Evolutionary conservation across 2,329 filamentous ascomycete species (phyloP).

Genomic region (Diaporthe nobilis): DNA sequence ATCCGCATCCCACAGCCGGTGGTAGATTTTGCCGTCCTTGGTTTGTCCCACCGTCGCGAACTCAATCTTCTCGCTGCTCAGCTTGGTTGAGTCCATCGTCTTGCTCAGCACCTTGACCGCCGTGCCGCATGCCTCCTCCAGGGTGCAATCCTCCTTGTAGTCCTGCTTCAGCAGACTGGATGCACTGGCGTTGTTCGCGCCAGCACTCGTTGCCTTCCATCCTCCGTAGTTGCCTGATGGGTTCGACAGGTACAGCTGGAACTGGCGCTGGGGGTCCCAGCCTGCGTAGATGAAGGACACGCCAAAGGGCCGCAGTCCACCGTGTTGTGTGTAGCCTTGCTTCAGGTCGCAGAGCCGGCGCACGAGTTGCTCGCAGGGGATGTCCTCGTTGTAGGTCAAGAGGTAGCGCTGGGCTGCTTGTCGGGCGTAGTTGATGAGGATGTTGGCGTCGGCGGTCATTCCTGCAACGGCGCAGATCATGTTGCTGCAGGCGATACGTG

Average conservation of each 20-base stretch:
- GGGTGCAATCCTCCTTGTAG: constrained; percentile 97
- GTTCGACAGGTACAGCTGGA: constrained; percentile 99
- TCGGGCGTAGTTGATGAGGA: constrained; percentile 99
- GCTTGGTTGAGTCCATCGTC: constrained; percentile 99
- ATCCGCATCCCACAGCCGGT: constrained; percentile 96
- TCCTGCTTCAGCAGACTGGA: constrained; percentile 98
- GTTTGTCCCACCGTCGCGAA: constrained; percentile 98
- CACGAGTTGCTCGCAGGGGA: constrained; percentile 98
- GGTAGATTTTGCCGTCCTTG: constrained; percentile 95
- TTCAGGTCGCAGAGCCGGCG: constrained; percentile 97
- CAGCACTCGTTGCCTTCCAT: constrained; percentile 98
- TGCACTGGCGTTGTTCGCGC: constrained; percentile 97
- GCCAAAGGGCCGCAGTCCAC: constrained; percentile 96
- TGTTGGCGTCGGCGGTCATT: constrained; percentile 99
- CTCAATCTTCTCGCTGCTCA: constrained; percentile 99
- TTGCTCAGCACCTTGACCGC: constrained; percentile 99
- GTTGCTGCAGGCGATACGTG: constrained; percentile 74
- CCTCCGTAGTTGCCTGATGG: constrained; percentile 98
- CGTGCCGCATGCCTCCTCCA: constrained; percentile 97
- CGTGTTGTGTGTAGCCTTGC: constrained; percentile 99
- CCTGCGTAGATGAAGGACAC: constrained; percentile 99
- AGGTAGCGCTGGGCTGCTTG: constrained; percentile 98
- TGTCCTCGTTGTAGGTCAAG: constrained; percentile 99
- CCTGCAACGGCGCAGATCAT: constrained; percentile 99
- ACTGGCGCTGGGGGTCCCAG: constrained; percentile 95